phyloP scores from a whole-genome alignment of 1,284 basidiomycete genomes.

The Amylostereum areolatum region DNA sequence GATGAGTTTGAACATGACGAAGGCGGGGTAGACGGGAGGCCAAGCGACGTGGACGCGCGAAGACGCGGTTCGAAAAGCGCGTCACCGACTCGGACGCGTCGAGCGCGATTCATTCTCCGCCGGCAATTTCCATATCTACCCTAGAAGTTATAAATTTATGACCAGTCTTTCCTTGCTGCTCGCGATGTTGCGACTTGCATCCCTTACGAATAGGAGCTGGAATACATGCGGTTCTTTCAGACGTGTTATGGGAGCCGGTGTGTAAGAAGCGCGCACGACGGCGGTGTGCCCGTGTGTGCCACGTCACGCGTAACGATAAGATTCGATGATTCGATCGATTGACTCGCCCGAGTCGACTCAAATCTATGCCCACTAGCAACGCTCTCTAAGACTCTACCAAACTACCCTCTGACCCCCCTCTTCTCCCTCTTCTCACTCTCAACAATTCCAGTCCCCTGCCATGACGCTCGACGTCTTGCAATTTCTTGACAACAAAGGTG shows the following conservation, averaged over 20 bases:
- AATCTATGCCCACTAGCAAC: background rate
- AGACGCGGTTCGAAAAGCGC: slow-evolving; percentile 3
- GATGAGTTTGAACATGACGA: slow-evolving; percentile 62
- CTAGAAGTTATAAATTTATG: too few relatives aligned
- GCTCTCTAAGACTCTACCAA: too few relatives aligned
- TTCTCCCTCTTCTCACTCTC: background rate
- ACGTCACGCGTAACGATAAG: too few relatives aligned
- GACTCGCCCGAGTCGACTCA: background rate
- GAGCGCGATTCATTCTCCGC: slow-evolving; percentile 1
- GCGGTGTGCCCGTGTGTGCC: too few relatives aligned
- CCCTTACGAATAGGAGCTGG: too few relatives aligned
- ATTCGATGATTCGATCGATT: slow-evolving; percentile 7
- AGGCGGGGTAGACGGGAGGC: background rate
- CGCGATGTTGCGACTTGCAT: too few relatives aligned
- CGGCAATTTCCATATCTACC: background rate
- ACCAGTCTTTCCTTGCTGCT: too few relatives aligned
- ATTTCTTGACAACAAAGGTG: slow-evolving; percentile 86
- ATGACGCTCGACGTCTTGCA: slow-evolving; percentile 76
- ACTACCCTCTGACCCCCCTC: background rate
- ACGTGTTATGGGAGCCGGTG: too few relatives aligned
- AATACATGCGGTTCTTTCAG: too few relatives aligned
- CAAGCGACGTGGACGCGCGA: slow-evolving; percentile 1
- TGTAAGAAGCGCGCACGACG: too few relatives aligned
- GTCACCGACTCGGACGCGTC: background rate
- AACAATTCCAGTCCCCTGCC: slow-evolving; percentile 4